Evolutionary conservation across 495 filamentous ascomycete species (phyloP), one percentile per base, ranked within the genome.

Genomic region (Parmelia sp.): DNA sequence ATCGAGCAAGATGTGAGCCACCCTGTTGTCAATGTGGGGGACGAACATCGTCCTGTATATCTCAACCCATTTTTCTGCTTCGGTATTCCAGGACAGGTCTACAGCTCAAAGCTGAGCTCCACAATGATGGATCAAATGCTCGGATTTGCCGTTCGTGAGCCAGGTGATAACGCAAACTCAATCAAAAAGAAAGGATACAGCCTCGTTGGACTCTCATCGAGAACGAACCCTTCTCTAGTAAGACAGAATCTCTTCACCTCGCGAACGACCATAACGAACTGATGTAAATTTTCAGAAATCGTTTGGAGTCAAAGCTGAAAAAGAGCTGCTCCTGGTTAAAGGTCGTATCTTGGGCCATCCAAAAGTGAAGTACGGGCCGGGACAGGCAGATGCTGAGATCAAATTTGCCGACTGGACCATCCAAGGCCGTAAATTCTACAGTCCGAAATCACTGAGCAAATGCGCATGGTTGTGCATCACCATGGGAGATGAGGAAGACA

Each of bases 11-110:
- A 45, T 7, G 1, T 23, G 23, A n/a, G 21, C 3, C 9, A n/a
- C 12, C 89, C 91, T 0, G 79, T 93, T 9, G 75, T 96, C 63
- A 92, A 95, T 69, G 78, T 87, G 19, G 89, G 89, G 4, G 84
- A 73, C 31, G 69, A 61, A 1, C 71, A 75, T 0, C 81, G 79
- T 31, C 86, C 90, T 0, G 76, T 75, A 23, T 92, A 88, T 65
- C 66, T 90, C 53, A 84, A 89, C 0, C 79, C 83, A 3, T 88
- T 93, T 65, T 73, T 86, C 12, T 86, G 87, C 68, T 69, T 69
- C 1, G 80, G 94, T 17, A 65, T 85, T 3, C 80, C 84, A 10
- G 90, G 89, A 0, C 90, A 96, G 69, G 66, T 82, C 17, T 70
- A 86, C 15, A 77, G 77, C 61, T 66, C 75, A 3, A 84, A 85